phyloP scores from a whole-genome alignment of 306 rosid species.

The Rubus parviflorus region DNA sequence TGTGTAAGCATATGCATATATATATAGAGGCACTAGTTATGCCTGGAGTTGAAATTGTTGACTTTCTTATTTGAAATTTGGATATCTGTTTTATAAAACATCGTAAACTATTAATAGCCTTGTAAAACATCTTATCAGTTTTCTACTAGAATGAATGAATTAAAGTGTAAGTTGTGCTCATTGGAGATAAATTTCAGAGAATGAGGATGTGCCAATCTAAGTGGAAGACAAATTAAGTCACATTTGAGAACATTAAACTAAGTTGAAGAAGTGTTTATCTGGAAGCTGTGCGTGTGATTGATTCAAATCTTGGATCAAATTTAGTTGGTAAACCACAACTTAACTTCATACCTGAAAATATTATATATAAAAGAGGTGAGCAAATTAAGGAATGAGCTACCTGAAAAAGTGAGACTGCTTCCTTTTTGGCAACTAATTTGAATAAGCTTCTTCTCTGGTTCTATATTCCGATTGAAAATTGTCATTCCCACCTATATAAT shows the following conservation, averaged over 20 bases:
- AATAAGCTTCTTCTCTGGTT: too few species aligned
- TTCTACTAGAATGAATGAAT: background rate
- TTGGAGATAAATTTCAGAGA: background rate
- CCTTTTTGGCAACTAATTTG: too few species aligned
- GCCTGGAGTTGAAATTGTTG: conserved; percentile 14
- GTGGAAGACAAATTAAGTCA: background rate
- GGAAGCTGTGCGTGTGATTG: background rate
- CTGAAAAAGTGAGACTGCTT: too few species aligned
- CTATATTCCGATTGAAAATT: too few species aligned
- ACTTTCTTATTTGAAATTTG: conserved; percentile 1
- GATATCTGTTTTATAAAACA: too few species aligned
- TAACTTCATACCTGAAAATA: too few species aligned
- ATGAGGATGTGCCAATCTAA: background rate
- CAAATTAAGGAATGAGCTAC: too few species aligned
- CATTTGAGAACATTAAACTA: background rate
- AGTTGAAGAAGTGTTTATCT: background rate
- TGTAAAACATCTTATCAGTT: background rate
- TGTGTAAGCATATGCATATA: background rate
- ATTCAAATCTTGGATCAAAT: background rate
- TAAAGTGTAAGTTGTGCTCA: background rate
- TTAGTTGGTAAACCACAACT: too few species aligned
- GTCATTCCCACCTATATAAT: too few species aligned
- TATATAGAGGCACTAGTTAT: background rate
- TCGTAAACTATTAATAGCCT: too few species aligned
- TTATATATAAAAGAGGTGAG: too few species aligned